Evolutionary conservation across 108 stramenopile species (phyloP).

Genomic region (Fistulifera solaris): DNA sequence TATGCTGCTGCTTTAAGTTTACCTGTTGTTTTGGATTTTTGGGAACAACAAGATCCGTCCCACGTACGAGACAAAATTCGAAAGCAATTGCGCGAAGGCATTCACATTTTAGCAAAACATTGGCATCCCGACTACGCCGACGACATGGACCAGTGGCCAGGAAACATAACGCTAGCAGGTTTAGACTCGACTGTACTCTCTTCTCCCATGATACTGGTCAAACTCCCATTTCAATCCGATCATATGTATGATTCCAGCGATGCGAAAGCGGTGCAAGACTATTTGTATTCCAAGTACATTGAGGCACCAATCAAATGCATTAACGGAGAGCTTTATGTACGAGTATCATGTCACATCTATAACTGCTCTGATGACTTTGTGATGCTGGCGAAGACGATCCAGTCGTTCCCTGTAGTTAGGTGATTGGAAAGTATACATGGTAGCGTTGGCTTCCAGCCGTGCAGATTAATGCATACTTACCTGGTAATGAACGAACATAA

Average conservation of each 20-base stretch:
- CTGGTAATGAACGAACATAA: no score
- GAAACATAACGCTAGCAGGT: slow-evolving; percentile 24
- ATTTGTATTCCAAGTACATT: slow-evolving; percentile 32
- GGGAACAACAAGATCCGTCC: slow-evolving; percentile 17
- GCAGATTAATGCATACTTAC: no score
- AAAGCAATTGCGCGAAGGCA: slow-evolving; percentile 30
- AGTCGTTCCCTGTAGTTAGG: background rate
- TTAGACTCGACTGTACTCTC: slow-evolving; percentile 37
- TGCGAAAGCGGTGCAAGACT: slow-evolving; percentile 61
- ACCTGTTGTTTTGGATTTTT: slow-evolving; percentile 46
- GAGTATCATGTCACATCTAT: slow-evolving; percentile 59
- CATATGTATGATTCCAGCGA: slow-evolving; percentile 22
- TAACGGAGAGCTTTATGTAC: slow-evolving; percentile 41
- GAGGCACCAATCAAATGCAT: slow-evolving; percentile 69
- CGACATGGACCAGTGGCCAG: slow-evolving; percentile 17
- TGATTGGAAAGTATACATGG: no score
- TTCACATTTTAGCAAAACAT: slow-evolving; percentile 23
- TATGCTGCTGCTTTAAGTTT: slow-evolving; percentile 49
- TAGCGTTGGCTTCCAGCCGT: no score
- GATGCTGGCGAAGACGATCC: slow-evolving; percentile 25
- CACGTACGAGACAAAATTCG: slow-evolving; percentile 20
- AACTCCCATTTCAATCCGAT: slow-evolving; percentile 20
- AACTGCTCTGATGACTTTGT: slow-evolving; percentile 51
- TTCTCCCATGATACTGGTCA: slow-evolving; percentile 44
- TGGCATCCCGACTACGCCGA: slow-evolving; percentile 31